These are phyloP conservation scores for Chenopodium berlandieri DNA, from an alignment of 148 eudicot genomes.

Conservation along the genomic window DNA sequence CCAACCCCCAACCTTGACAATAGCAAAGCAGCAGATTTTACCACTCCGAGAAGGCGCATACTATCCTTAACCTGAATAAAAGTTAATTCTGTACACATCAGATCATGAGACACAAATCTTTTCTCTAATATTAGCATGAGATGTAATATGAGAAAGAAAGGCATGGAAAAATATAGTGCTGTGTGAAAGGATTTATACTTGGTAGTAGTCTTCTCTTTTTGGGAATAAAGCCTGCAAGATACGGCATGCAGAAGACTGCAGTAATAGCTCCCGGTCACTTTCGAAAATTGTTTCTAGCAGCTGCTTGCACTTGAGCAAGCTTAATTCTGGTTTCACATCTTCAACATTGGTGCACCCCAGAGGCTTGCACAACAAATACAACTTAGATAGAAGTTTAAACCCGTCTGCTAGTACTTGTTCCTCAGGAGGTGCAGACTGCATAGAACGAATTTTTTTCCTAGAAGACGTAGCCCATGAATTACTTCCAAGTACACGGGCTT, in stretches of 20 bases:
- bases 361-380: constrained; percentile 58
- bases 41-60: constrained; percentile 92
- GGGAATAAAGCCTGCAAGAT: constrained; percentile 90
- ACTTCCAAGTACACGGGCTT: constrained; percentile 81
- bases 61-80: constrained; percentile 80
- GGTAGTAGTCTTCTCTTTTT: constrained; percentile 74
- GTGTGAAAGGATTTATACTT: constrained; percentile 42
- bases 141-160: constrained; percentile 1
- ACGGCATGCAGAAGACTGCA: constrained; percentile 88
- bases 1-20: constrained; percentile 81
- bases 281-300: constrained; percentile 82
- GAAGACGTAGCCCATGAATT: constrained; percentile 62
- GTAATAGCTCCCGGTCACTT: constrained; percentile 84
- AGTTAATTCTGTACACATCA: constrained; percentile 13
- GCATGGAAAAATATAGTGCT: neutral
- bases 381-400: constrained; percentile 76
- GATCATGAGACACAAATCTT: neutral
- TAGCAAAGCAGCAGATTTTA: constrained; percentile 67
- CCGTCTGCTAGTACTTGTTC: constrained; percentile 95
- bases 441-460: constrained; percentile 53
- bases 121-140: neutral
- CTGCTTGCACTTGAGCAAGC: constrained; percentile 70
- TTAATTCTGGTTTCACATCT: constrained; percentile 53
- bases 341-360: constrained; percentile 50
- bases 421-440: constrained; percentile 69